Conservation (phyloP, 768 basidiomycete species). For the Pleurotus eryngii region DNA sequence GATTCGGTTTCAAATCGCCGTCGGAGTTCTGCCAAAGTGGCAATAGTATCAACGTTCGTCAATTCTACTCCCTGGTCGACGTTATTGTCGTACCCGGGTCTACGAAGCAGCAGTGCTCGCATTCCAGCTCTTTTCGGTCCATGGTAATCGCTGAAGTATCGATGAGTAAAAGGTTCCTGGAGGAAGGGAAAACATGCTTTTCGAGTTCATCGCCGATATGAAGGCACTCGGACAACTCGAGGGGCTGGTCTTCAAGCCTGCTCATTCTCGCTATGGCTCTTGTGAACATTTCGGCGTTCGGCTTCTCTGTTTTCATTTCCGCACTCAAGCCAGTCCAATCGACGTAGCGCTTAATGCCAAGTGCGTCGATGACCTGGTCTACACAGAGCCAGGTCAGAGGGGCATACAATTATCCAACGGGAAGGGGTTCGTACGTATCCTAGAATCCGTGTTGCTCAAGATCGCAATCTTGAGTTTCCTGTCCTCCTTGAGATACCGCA, state of each 20-base stretch:
- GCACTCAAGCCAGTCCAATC: slow-evolving; percentile 66
- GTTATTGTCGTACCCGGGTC: slow-evolving; percentile 42
- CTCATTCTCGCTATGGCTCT: slow-evolving; percentile 20
- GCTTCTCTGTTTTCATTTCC: slow-evolving; percentile 69
- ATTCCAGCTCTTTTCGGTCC: slow-evolving; percentile 58
- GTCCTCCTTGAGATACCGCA: slow-evolving; percentile 38
- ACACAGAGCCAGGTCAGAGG: background rate
- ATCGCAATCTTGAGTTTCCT: slow-evolving; percentile 52
- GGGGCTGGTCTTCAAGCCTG: slow-evolving; percentile 15
- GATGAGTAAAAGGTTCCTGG: too few species aligned
- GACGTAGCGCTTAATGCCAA: slow-evolving; percentile 48
- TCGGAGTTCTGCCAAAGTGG: background rate
- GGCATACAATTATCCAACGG: background rate
- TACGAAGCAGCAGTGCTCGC: slow-evolving; percentile 52
- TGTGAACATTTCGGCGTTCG: slow-evolving; percentile 54
- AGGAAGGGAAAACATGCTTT: slow-evolving; percentile 39
- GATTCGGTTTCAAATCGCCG: background rate
- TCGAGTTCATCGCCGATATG: slow-evolving; percentile 77
- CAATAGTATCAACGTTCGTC: background rate
- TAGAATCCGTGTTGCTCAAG: slow-evolving; percentile 69
- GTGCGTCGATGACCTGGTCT: slow-evolving; percentile 57
- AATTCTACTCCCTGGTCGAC: slow-evolving; percentile 33
- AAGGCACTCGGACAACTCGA: slow-evolving; percentile 43
- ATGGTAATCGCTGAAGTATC: slow-evolving; percentile 54
- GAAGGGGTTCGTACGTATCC: slow-evolving; percentile 54